Evolutionary conservation across 768 basidiomycete species (phyloP), one percentile per base, ranked within the genome.

Genomic region (Lactifluus echinatus): DNA sequence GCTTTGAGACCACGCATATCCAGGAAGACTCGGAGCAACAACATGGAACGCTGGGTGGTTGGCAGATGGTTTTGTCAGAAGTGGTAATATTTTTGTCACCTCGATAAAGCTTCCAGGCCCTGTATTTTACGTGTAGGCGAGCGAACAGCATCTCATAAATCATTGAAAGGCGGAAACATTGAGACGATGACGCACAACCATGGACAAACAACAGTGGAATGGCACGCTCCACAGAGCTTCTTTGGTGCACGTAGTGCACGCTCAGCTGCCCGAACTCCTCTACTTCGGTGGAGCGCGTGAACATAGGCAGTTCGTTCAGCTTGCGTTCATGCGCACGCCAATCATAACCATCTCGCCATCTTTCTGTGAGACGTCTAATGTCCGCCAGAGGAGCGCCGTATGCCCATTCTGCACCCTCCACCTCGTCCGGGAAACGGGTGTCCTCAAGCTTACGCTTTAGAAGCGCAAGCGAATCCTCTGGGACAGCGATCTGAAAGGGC

Each of bases 61-160:
- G 2, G 70, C 53, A 1, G 74, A 71, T 0, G 69, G 66, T 21
- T 72, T 66, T 0, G 75, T 71, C 57, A 87, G 68, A 4, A 82
- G 64, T 2, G 82, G 79, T 0, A 86, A 67, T 4, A 85, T 69
- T 69, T 84, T 85, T 40, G 70, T 65, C 8, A 76, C 78, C 69
- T 85, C 82, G 21, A 77, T 53, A 65, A 83, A 81, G 53, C 76
- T 73, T 52, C 84, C 83, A 0, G 83, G 82, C 84, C 84, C 82
- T 82, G 55, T 12, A n/a, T 5, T n/a, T 36, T 19, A 7, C 10
- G 6, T 8, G 14, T 3, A 34, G 34, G 10, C 28, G 44, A 15
- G 14, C 26, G 44, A 26, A 3, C 19, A 45, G 24, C n/a, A 14
- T 23, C n/a, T 44, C 43, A 6, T 11, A 31, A 31, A 11, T 31